Evolutionary conservation across 1,284 basidiomycete genomes (phyloP).

Genomic region (Ustilago cynodontis): DNA sequence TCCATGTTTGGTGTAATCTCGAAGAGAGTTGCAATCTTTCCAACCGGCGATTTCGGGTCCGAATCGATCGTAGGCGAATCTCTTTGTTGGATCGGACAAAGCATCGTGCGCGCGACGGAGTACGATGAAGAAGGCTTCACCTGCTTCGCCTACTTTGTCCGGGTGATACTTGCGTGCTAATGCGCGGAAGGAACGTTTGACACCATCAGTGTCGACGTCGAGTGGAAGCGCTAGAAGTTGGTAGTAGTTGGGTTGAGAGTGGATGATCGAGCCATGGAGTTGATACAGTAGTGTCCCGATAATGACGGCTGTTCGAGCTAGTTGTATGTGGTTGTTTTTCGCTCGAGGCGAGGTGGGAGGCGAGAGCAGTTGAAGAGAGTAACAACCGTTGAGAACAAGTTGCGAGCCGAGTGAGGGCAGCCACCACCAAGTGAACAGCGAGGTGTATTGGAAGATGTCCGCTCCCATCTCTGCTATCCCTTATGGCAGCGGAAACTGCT

Average conservation of each 20-base stretch:
- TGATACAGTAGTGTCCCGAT: constrained; percentile 79
- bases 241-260: constrained; percentile 80
- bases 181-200: constrained; percentile 80
- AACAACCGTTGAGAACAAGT: constrained; percentile 25
- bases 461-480: constrained; percentile 15
- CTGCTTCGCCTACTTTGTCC: constrained; percentile 79
- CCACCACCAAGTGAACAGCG: constrained; percentile 49
- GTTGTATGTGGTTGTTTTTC: constrained; percentile 27
- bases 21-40: constrained; percentile 77
- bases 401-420: constrained; percentile 40
- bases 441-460: constrained; percentile 28
- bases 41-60: constrained; percentile 80
- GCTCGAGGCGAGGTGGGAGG: constrained; percentile 11
- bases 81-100: constrained; percentile 80
- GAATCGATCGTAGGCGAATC: constrained; percentile 89
- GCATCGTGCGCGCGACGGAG: constrained; percentile 83
- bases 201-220: constrained; percentile 76
- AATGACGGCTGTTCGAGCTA: constrained; percentile 74
- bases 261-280: constrained; percentile 74
- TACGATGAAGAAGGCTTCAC: constrained; percentile 78
- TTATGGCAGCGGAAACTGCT: not conserved
- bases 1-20: constrained; percentile 81
- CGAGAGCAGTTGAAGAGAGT: constrained; percentile 22
- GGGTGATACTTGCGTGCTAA: constrained; percentile 83
- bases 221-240: constrained; percentile 78